Evolutionary conservation across 768 basidiomycete genomes (phyloP).

Genomic region (Terana coerulea): DNA sequence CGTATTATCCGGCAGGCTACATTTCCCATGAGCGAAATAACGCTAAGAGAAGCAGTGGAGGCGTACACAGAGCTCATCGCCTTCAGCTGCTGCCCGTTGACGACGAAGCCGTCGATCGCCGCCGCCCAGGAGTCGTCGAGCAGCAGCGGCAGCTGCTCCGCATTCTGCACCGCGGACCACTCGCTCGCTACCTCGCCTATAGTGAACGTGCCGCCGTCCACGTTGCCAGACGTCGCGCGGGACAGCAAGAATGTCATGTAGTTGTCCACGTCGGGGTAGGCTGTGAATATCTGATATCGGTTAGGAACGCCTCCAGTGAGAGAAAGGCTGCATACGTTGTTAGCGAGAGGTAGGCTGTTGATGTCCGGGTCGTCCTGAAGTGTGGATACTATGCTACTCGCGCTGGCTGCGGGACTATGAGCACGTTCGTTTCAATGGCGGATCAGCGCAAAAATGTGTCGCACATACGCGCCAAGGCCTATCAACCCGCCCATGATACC

Average conservation of each 20-base stretch:
- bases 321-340: not conserved
- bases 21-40: no score
- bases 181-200: not conserved
- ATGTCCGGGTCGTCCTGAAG: not conserved
- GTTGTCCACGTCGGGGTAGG: slow-evolving; percentile 2
- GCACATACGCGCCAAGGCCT: slow-evolving; percentile 13
- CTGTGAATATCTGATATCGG: slow-evolving; percentile 9
- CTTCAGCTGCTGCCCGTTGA: slow-evolving; percentile 6
- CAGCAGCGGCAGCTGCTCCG: not conserved
- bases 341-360: slow-evolving; percentile 6
- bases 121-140: slow-evolving; percentile 4
- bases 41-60: no score
- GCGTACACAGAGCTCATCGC: not conserved
- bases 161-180: not conserved
- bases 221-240: slow-evolving; percentile 7
- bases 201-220: slow-evolving; percentile 15
- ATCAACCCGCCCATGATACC: slow-evolving; percentile 7
- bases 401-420: not conserved
- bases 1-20: not conserved
- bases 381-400: not conserved
- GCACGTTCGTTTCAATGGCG: not conserved
- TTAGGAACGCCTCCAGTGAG: not conserved
- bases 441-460: not conserved
- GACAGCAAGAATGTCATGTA: slow-evolving; percentile 16
- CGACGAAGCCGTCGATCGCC: slow-evolving; percentile 12